Conservation (phyloP, 2,329 filamentous ascomycete genomes). For the Penicillium sp. region DNA sequence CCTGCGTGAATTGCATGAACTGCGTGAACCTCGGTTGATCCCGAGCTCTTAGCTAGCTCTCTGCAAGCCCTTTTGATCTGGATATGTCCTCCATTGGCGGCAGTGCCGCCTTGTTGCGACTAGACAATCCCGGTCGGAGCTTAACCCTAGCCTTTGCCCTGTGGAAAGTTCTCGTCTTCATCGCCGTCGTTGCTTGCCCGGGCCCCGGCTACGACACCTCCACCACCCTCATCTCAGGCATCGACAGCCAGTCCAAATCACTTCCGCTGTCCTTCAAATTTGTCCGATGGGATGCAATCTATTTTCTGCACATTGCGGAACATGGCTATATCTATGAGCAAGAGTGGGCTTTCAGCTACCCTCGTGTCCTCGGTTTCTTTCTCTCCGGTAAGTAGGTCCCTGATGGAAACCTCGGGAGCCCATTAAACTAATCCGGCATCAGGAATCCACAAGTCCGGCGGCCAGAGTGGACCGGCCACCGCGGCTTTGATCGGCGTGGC, state of each 20-base stretch:
- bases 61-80: neutral
- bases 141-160: conserved; percentile 50
- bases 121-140: conserved; percentile 36
- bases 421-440: conserved; percentile 3
- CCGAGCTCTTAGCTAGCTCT: neutral
- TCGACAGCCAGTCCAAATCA: conserved; percentile 10
- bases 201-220: conserved; percentile 68
- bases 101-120: conserved; percentile 27
- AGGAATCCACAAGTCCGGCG: conserved; percentile 31
- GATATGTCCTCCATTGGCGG: conserved; percentile 20
- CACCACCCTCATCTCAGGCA: conserved; percentile 53
- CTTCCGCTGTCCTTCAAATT: conserved; percentile 48
- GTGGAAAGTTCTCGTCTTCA: conserved; percentile 62
- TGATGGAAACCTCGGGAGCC: neutral
- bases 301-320: conserved; percentile 59
- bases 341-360: conserved; percentile 69
- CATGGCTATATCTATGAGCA: conserved; percentile 65
- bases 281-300: conserved; percentile 66
- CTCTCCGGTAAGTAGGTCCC: conserved; percentile 32
- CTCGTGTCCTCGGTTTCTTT: conserved; percentile 48
- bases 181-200: conserved; percentile 56
- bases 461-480: conserved; percentile 23
- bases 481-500: conserved; percentile 61
- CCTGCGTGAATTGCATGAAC: too few species aligned
- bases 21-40: neutral